These are phyloP conservation scores for Ophiocordyceps unilateralis DNA, from an alignment of 2,329 filamentous ascomycete species.

Conservation along the genomic window DNA sequence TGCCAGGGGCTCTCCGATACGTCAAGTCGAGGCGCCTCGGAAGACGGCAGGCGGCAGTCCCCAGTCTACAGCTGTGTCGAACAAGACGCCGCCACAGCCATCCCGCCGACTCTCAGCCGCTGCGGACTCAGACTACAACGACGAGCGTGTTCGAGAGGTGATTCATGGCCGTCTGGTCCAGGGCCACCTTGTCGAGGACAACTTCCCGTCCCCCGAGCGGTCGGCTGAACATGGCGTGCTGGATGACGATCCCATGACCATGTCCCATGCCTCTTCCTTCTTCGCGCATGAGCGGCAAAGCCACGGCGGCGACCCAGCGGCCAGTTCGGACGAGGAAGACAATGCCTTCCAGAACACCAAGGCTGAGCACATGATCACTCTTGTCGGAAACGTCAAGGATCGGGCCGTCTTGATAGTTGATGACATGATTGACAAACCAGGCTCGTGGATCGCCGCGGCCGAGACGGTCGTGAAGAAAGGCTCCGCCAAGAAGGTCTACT, in stretches of 20 bases:
- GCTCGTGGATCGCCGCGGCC: slow-evolving; percentile 91
- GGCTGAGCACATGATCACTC: slow-evolving; percentile 84
- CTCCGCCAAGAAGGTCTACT: slow-evolving; percentile 83
- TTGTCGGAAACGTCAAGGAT: slow-evolving; percentile 87
- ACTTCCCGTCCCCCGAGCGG: slow-evolving; percentile 63
- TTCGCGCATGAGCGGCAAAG: slow-evolving; percentile 52
- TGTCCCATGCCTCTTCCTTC: slow-evolving; percentile 64
- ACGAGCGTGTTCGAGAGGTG: slow-evolving; percentile 72
- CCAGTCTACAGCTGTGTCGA: slow-evolving; percentile 4
- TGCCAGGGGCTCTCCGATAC: slow-evolving; percentile 25
- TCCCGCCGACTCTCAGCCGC: slow-evolving; percentile 12
- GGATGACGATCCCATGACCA: slow-evolving; percentile 67
- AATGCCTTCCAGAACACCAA: slow-evolving; percentile 66
- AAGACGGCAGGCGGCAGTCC: slow-evolving; percentile 4
- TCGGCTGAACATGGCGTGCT: slow-evolving; percentile 49
- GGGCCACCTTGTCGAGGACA: slow-evolving; percentile 88
- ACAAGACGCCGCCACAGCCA: slow-evolving; percentile 7
- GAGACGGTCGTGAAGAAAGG: slow-evolving; percentile 93
- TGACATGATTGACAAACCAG: slow-evolving; percentile 97
- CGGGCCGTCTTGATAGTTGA: slow-evolving; percentile 88
- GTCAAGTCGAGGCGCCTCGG: slow-evolving; percentile 10
- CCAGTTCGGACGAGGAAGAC: slow-evolving; percentile 81
- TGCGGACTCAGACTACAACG: slow-evolving; percentile 44
- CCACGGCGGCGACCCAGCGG: slow-evolving; percentile 68
- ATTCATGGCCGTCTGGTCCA: slow-evolving; percentile 83